Base-by-base conservation (phyloP, 2,329 filamentous ascomycete genomes). In the Phyllosticta citrichinensis region DNA sequence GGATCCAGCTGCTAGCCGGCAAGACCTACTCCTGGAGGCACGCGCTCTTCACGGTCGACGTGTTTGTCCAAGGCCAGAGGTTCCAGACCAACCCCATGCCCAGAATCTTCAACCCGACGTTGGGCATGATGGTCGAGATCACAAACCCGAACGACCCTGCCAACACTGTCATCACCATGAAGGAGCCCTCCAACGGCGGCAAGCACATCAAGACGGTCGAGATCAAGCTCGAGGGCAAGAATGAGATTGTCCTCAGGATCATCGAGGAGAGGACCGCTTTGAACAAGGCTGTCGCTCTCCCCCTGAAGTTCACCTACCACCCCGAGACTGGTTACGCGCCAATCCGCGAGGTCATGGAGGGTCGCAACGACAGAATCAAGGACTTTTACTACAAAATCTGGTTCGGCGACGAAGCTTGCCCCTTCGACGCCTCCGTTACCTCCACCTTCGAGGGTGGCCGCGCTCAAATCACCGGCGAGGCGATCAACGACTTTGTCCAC, bases 361-460 rank as follows among this genome's bases (percentile, higher is more conserved):
- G 85, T 60, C 91, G 94, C 71, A 99, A 99, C 73, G 93, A 99
- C 72, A 89, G 91, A 65, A 97, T 99, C 81, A 99, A 99, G 81
- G 90, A 96, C 75, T 99, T 99, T 75, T 99, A 99, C 82, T 99
- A 96, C 86, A 87, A 87, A 67, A 87, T 95, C 66, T 99, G 94
- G 94, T 99, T 99, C 68, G 94, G 91, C 52, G 83, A 92, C 63
- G 92, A 96, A 70, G 76, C 82, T 52, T 82, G 95, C 57, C 87
- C 95, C 60, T 89, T 97, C 60, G 87, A 97, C 68, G 87, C 88
- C 17, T 81, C 89, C 40, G 89, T 96, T 58, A 92, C 90, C 5
- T 88, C 89, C 71, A 87, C 86, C 67, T 99, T 99, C 71, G 90
- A 94, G 66, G 94, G 94, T 71, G 94, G 94, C 65, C 86, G 87